These are phyloP conservation scores for Jatropha podagrica DNA, from an alignment of 441 rosid species.

Conservation along the genomic window DNA sequence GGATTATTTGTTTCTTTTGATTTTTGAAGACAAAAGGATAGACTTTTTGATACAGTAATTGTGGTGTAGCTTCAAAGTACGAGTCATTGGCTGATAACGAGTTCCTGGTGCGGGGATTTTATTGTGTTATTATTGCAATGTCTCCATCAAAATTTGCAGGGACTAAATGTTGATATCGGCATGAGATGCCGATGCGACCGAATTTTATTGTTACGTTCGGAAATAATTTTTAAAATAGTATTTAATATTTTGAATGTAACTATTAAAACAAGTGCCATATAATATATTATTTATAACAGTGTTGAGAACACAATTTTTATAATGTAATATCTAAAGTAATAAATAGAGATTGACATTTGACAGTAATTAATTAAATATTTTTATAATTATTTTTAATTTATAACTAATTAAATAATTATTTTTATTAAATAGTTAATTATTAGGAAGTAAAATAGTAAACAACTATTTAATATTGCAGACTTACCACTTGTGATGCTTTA, in stretches of 20 bases:
- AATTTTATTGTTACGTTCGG: too few relatives aligned
- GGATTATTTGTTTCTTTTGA: constrained; percentile 16
- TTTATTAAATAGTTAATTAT: too few relatives aligned
- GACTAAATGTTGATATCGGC: background rate
- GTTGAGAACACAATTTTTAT: too few relatives aligned
- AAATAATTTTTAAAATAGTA: too few relatives aligned
- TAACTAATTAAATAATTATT: too few relatives aligned
- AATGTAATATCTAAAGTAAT: too few relatives aligned
- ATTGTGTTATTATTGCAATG: background rate
- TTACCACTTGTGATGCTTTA: too few relatives aligned
- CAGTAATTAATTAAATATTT: too few relatives aligned
- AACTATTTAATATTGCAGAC: background rate
- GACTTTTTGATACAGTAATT: constrained; percentile 31
- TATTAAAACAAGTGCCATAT: too few relatives aligned
- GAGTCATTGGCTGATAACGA: constrained; percentile 29
- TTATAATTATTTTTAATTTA: background rate
- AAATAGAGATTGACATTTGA: too few relatives aligned
- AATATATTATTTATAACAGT: too few relatives aligned
- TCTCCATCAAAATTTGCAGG: background rate
- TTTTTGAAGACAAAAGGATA: constrained; percentile 36
- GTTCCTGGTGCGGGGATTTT: background rate
- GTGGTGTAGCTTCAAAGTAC: constrained; percentile 52
- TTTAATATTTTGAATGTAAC: too few relatives aligned
- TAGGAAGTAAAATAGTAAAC: background rate
- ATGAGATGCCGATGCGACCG: background rate